Evolutionary conservation across 2,329 filamentous ascomycete species (phyloP), one percentile per base, ranked within the genome.

Genomic region (Dothistroma septosporum): DNA sequence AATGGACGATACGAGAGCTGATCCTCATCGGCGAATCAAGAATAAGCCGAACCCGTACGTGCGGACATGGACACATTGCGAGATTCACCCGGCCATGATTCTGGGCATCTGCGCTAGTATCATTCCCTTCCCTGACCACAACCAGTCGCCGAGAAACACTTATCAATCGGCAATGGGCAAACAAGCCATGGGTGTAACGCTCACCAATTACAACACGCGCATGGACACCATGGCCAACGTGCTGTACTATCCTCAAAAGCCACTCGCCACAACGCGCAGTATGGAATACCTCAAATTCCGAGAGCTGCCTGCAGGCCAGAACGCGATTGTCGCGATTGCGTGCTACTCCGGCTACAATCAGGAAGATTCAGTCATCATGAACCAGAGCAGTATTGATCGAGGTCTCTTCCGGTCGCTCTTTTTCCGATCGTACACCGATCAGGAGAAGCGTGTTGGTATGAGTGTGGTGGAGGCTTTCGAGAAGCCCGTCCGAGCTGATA

Each of bases 181-280:
- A 79, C 94, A 99, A 84, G 94, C 94, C 64, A 99, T 99, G 95
- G 94, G 95, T 73, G 92, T 97, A 70, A 97, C 96, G 80, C 83
- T 99, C 59, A 99, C 95, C 12, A 99, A 99, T 75, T 99, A 96
- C 76, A 88, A 91, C 46, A 87, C 93, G 64, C 92, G 94, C 65
- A 97, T 99, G 93, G 94, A 99, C 73, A 99, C 94, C 4, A 99
- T 99, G 94, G 90, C 93, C 70, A 99, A 99, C 70, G 96, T 99
- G 74, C 85, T 99, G 4, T 99, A 99, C 78, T 99, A 99, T 72
- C 94, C 94, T 0, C 94, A 99, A 77, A 99, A 99, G 76, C 94
- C 94, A 8, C 83, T 99, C 55, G 94, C 92, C 0, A 97, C 93
- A 1, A 99, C 94, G 19, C 86, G 92, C 66, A 96, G 93, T 4